Evolutionary conservation across 192 early-diverging fungal species (phyloP).

Genomic region (Neocallimastix lanati): DNA sequence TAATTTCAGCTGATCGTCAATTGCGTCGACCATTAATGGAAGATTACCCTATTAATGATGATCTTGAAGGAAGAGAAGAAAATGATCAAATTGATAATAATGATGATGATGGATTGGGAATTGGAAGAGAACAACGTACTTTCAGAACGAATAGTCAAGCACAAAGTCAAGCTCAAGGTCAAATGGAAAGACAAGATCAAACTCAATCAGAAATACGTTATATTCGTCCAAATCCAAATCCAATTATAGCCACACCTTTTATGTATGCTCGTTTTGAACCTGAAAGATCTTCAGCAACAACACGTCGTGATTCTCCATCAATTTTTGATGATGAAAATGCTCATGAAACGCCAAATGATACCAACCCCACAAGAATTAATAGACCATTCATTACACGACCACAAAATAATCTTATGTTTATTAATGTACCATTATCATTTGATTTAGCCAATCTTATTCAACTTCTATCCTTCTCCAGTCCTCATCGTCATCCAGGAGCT

Average conservation of each 20-base stretch:
- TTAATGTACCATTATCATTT: not conserved
- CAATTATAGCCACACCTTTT: not conserved
- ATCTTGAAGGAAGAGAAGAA: not conserved
- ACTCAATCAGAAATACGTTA: not conserved
- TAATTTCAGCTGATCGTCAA: not conserved
- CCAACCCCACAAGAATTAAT: too few relatives aligned
- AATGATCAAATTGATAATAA: not conserved
- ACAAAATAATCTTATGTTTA: not conserved
- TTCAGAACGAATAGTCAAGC: too few relatives aligned
- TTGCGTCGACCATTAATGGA: not conserved
- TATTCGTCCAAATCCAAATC: not conserved
- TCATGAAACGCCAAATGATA: too few relatives aligned
- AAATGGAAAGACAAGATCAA: too few relatives aligned
- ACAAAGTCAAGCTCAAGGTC: too few relatives aligned
- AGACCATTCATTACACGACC: too few relatives aligned
- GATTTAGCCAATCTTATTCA: not conserved
- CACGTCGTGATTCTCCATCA: too few relatives aligned
- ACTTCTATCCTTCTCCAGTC: not conserved
- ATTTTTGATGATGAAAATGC: too few relatives aligned
- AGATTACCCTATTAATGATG: not conserved
- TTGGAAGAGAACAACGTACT: too few relatives aligned
- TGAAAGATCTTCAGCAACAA: not conserved
- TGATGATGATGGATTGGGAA: too few relatives aligned
- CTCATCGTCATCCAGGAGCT: not conserved
- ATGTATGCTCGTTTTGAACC: not conserved